Evolutionary conservation across 352 stramenopile species (phyloP), one percentile per base, ranked within the genome.

Genomic region (Globisporangium takayamanum): DNA sequence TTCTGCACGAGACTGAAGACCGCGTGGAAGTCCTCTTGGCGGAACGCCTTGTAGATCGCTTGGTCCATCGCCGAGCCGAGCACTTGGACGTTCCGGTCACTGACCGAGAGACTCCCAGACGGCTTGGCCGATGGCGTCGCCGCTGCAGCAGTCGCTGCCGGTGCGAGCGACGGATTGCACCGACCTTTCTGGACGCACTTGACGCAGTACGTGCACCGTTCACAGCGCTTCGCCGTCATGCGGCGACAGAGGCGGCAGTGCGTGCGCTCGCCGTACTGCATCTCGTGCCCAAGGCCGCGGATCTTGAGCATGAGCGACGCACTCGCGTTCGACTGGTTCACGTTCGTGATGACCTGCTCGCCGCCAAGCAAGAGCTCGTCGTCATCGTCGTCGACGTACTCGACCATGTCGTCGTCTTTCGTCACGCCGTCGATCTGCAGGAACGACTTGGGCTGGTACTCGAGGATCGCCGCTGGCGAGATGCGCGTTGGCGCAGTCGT

Each of bases 61-160:
- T 85, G 73, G 69, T 92, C 83, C 83, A 92, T 92, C 48, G 85
- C 83, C 20, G 80, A 90, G 48, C 83, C 83, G 36, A 92, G 73
- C 56, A 92, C 83, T 41, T 89, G 76, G 16, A 84, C 76, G 62
- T 87, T 92, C 18, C 78, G 74, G 57, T 88, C 80, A 36, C 80
- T 84, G 39, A 86, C 78, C 2, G 83, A 89, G 22, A 92, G 64
- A 30, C 59, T 68, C 50, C 72, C 72, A 5, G 61, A 10, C 11
- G 57, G 11, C 62, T 56, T 53, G 11, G 62, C 42, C 39, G 36
- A 12, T 15, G 28, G 6, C 28, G 25, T 18, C 6, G 48, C 18
- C 1, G n/a, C n/a, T 1, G 53, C 37, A 0, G 49, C 25, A 0
- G 28, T 25, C 1, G 49, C 26, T 7, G n/a, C 18, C 18, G n/a